phyloP scores from a whole-genome alignment of 371 early-diverging fungal species.

The Mucor plumbeus region DNA sequence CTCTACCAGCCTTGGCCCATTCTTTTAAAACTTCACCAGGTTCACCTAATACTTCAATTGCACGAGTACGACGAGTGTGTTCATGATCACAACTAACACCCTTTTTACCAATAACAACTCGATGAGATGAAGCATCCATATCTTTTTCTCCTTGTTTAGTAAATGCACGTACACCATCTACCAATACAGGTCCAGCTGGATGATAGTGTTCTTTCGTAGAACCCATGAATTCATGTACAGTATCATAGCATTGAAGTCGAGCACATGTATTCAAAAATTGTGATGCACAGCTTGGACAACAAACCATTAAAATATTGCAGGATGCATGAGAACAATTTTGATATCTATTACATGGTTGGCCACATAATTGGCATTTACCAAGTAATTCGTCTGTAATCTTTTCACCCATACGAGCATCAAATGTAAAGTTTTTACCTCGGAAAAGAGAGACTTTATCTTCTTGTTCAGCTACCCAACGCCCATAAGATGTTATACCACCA shows the following conservation, averaged over 20 bases:
- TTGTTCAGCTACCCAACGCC: conserved; percentile 63
- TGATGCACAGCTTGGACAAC: conserved; percentile 66
- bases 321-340: conserved; percentile 77
- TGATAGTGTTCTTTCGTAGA: conserved; percentile 32
- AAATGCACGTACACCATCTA: conserved; percentile 48
- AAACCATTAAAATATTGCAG: conserved; percentile 79
- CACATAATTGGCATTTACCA: conserved; percentile 74
- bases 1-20: conserved; percentile 49
- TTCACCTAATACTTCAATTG: conserved; percentile 51
- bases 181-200: conserved; percentile 41
- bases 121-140: conserved; percentile 24
- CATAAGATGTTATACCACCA: conserved; percentile 85
- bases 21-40: conserved; percentile 51
- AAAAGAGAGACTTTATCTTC: conserved; percentile 60
- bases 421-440: conserved; percentile 85
- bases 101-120: conserved; percentile 46
- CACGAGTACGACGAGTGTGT: conserved; percentile 41
- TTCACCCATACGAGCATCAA: conserved; percentile 83
- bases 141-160: conserved; percentile 41
- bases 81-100: conserved; percentile 51
- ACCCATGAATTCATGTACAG: conserved; percentile 43
- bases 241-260: conserved; percentile 63
- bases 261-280: conserved; percentile 71
- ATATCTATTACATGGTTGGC: conserved; percentile 65
- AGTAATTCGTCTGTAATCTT: conserved; percentile 73